Evolutionary conservation across 768 basidiomycete genomes (phyloP).

Genomic region (Ramaria sp.): DNA sequence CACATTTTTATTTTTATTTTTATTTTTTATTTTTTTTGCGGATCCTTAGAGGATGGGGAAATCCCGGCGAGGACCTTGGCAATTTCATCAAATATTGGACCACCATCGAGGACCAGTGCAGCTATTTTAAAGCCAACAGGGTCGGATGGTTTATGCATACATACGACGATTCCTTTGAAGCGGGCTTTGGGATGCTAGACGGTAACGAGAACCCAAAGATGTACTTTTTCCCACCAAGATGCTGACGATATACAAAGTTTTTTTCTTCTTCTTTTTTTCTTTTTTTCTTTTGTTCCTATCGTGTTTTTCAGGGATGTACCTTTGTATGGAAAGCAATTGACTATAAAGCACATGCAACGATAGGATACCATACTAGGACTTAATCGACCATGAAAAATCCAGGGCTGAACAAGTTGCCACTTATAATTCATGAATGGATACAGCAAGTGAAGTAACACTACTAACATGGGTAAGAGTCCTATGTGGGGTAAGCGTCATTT

Average conservation of each 20-base stretch:
- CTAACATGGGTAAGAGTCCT: too few species aligned
- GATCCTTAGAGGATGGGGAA: neutral
- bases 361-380: too few species aligned
- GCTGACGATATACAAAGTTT: slow-evolving; percentile 1
- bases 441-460: too few species aligned
- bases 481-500: too few species aligned
- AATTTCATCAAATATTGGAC: slow-evolving; percentile 8
- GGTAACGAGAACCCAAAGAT: slow-evolving; percentile 4
- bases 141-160: slow-evolving; percentile 10
- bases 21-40: neutral
- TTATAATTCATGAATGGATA: too few species aligned
- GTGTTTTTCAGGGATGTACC: too few species aligned
- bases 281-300: too few species aligned
- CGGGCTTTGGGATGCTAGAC: slow-evolving; percentile 6
- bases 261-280: too few species aligned
- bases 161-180: slow-evolving; percentile 7
- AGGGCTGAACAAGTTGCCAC: too few species aligned
- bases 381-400: too few species aligned
- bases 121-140: neutral
- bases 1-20: neutral
- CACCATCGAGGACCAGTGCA: slow-evolving; percentile 1
- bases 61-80: slow-evolving; percentile 9
- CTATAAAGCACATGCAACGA: too few species aligned
- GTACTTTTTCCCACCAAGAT: neutral
- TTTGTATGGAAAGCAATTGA: too few species aligned